These are phyloP conservation scores for Solidago caesia DNA, from an alignment of 129 eudicot species.

Conservation along the genomic window DNA sequence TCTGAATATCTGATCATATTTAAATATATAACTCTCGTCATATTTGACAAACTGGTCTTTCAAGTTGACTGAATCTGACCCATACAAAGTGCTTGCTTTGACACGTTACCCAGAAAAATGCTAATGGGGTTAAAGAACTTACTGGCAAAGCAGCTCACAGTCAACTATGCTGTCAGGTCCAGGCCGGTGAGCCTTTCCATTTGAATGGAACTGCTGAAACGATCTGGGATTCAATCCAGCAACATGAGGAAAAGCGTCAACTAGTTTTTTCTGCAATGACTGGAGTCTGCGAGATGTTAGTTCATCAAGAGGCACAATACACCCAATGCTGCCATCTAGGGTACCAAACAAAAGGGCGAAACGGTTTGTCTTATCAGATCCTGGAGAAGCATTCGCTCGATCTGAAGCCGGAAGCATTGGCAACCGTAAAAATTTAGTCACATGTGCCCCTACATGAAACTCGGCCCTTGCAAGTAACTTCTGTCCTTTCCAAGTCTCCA, in stretches of 20 bases:
- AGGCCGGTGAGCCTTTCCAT: slow-evolving; percentile 96
- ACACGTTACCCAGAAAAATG: not conserved
- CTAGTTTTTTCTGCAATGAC: slow-evolving; percentile 90
- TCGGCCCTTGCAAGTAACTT: slow-evolving; percentile 94
- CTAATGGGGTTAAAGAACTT: slow-evolving; percentile 33
- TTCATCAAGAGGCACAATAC: slow-evolving; percentile 95
- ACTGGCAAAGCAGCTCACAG: slow-evolving; percentile 85
- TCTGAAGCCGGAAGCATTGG: slow-evolving; percentile 75
- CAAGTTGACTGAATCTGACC: no score
- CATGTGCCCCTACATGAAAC: slow-evolving; percentile 92
- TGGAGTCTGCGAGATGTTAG: slow-evolving; percentile 88
- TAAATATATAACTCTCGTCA: no score
- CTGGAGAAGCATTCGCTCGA: slow-evolving; percentile 37
- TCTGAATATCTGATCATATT: no score
- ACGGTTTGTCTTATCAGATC: slow-evolving; percentile 85
- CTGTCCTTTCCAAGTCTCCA: slow-evolving; percentile 99
- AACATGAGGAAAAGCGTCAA: slow-evolving; percentile 84
- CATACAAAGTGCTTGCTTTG: not conserved
- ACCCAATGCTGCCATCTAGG: slow-evolving; percentile 92
- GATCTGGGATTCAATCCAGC: slow-evolving; percentile 96
- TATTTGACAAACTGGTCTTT: not conserved
- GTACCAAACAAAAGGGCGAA: slow-evolving; percentile 85
- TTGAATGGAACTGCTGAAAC: slow-evolving; percentile 80
- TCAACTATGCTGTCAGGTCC: slow-evolving; percentile 97
- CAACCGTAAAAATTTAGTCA: slow-evolving; percentile 81